Conservation (phyloP, 2,329 filamentous ascomycete genomes). For the Peltaster fructicola region DNA sequence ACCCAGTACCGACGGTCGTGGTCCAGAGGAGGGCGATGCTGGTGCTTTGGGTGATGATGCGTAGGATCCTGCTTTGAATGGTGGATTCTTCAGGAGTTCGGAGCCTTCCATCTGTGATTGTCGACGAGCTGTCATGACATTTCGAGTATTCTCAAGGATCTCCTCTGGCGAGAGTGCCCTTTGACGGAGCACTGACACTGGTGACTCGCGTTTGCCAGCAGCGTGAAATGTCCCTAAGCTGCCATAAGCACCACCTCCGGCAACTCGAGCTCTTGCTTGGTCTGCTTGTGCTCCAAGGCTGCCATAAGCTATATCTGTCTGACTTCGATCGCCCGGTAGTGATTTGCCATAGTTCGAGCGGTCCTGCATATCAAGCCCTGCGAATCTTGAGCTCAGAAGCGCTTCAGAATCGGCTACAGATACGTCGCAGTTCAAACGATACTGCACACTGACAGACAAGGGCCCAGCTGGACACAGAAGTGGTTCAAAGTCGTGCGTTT, state of each 20-base stretch:
- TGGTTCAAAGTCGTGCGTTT: constrained; percentile 63
- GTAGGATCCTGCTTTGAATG: constrained; percentile 92
- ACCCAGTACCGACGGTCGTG: constrained; percentile 19
- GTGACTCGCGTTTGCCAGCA: constrained; percentile 13
- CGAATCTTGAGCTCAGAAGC: constrained; percentile 77
- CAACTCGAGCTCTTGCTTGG: constrained; percentile 7
- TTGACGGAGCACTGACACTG: constrained; percentile 14
- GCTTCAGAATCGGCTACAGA: constrained; percentile 82
- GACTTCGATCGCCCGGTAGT: constrained; percentile 26
- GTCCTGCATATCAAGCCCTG: constrained; percentile 71
- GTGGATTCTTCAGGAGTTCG: constrained; percentile 78
- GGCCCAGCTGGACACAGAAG: constrained; percentile 76
- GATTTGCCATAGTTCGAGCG: constrained; percentile 12
- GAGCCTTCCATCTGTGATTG: too few species aligned
- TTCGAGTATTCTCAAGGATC: too few species aligned
- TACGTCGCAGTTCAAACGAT: constrained; percentile 80
- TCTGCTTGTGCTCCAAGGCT: constrained; percentile 1
- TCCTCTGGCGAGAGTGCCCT: too few species aligned
- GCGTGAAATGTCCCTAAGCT: constrained; percentile 18
- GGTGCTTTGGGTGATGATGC: constrained; percentile 46
- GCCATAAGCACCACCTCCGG: constrained; percentile 14
- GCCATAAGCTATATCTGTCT: constrained; percentile 18
- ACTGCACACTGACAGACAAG: constrained; percentile 64
- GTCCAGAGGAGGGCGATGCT: constrained; percentile 30
- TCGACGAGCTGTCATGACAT: too few species aligned